phyloP scores from a whole-genome alignment of 1,284 basidiomycete species.

The Xerocomus tenax region DNA sequence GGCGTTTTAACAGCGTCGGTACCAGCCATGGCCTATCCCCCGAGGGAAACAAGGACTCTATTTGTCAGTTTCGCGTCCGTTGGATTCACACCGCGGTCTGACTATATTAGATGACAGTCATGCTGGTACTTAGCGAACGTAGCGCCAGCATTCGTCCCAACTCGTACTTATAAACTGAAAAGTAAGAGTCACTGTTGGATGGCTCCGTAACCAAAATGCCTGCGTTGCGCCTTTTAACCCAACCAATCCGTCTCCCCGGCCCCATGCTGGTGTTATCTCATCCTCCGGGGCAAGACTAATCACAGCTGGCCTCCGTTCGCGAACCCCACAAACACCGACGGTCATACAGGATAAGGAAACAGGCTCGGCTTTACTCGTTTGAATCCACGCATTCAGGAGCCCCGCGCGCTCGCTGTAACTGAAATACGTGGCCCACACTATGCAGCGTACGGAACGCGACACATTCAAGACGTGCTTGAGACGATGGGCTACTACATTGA shows the following conservation, averaged over 20 bases:
- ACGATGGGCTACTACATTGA: background rate
- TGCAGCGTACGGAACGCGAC: background rate
- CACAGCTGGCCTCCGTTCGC: background rate
- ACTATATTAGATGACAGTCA: too few relatives aligned
- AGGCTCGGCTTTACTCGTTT: slow-evolving; percentile 2
- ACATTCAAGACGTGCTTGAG: background rate
- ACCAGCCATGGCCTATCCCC: too few relatives aligned
- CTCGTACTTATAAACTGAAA: too few relatives aligned
- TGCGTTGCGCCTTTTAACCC: background rate
- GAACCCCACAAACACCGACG: background rate
- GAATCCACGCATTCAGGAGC: slow-evolving; percentile 8
- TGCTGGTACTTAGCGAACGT: too few relatives aligned
- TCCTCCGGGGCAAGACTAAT: background rate
- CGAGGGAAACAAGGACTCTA: too few relatives aligned
- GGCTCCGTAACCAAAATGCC: background rate
- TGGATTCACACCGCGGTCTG: too few relatives aligned
- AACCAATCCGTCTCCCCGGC: background rate
- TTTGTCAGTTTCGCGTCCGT: too few relatives aligned
- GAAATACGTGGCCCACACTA: slow-evolving; percentile 16
- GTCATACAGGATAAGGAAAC: background rate
- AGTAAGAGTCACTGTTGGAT: too few relatives aligned
- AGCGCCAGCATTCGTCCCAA: too few relatives aligned
- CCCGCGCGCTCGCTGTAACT: slow-evolving; percentile 8
- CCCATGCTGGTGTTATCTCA: background rate
- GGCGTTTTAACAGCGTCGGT: too few relatives aligned